Base-by-base conservation (phyloP, 192 early-diverging fungal genomes). In the Backusella macrospora region DNA sequence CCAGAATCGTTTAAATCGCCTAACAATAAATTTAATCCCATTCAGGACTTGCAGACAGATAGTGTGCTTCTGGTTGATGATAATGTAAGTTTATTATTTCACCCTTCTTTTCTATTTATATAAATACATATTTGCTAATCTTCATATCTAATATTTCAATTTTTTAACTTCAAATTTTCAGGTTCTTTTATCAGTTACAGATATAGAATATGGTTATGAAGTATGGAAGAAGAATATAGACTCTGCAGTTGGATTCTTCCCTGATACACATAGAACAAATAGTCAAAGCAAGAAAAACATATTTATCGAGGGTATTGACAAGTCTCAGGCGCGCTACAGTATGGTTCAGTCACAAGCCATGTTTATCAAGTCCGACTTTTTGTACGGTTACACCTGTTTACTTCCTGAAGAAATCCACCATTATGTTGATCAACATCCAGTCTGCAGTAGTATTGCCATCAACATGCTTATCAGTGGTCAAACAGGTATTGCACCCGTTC, bases 11-110 rank as follows among this genome's bases (percentile, higher is more conserved):
- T 59, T 39, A 65, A 79, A 42, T 76, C 78, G 23, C 76, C 43
- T 47, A 79, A 79, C 68, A 79, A 73, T 48, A 71, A 76, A 38
- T 79, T 79, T 68, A 79, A 80, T 44, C 78, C 76, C 14, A 34
- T 73, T 45, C n/a, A 42, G 9, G 13, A 13, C 45, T 23, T 79
- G 14, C 66, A 46, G 21, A 80, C 78, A 16, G 26, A 38, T 4
- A 5, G 73, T 39, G 76, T 79, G 0, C 48, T 55, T 59, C 73
- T 79, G 23, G 47, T 42, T 63, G 78, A 79, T 67, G 77, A 79
- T 45, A 71, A 79, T 18, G 72, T 79, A 59, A 59, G 52, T 59
- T 12, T 52, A 52, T 52, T 12, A 26, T 21, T 59, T 23, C 1
- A 59, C 26, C 8, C 26, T 0, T 4, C 23, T 26, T 23, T 49